A percentile compares a stretch with the other conserved stretches of the same genome.
phyloP scores from a whole-genome alignment of 2,329 filamentous ascomycete species.

The Monascus ruber region DNA sequence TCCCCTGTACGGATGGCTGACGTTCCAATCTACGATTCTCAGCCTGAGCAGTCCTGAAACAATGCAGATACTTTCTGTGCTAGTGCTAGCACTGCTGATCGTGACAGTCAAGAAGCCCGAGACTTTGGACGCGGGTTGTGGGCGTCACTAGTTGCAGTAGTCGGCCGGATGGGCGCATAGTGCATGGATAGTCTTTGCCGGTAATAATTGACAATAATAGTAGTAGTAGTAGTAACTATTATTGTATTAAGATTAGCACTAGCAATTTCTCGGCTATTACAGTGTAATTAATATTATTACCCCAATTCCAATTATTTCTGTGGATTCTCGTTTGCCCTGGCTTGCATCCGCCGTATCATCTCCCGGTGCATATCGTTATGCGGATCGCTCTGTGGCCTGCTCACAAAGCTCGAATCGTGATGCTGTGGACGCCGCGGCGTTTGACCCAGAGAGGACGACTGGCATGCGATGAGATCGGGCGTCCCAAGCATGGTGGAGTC shows the following conservation, averaged over 20 bases:
- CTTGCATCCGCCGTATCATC: slow-evolving; percentile 70
- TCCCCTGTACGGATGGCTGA: no score
- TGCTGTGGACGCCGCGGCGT: slow-evolving; percentile 39
- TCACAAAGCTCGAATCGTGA: slow-evolving; percentile 55
- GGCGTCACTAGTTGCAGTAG: no score
- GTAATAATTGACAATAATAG: no score
- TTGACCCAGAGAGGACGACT: slow-evolving; percentile 49
- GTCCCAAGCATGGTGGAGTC: background rate
- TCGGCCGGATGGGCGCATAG: no score
- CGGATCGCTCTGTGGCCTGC: slow-evolving; percentile 66
- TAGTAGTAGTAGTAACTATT: background rate
- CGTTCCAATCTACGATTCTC: no score
- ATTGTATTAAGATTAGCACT: background rate
- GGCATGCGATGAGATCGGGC: slow-evolving; percentile 41
- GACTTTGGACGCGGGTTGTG: no score
- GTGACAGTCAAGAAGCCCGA: no score
- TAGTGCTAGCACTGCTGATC: no score
- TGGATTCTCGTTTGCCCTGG: slow-evolving; percentile 35
- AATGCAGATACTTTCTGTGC: no score
- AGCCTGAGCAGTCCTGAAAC: no score
- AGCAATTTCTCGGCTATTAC: background rate
- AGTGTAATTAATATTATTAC: background rate
- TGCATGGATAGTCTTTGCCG: no score
- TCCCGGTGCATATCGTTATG: slow-evolving; percentile 60
- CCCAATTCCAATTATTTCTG: slow-evolving; percentile 2